These are phyloP conservation scores for Boletus austroedulis DNA, from an alignment of 1,284 basidiomycete species.

Conservation along the genomic window DNA sequence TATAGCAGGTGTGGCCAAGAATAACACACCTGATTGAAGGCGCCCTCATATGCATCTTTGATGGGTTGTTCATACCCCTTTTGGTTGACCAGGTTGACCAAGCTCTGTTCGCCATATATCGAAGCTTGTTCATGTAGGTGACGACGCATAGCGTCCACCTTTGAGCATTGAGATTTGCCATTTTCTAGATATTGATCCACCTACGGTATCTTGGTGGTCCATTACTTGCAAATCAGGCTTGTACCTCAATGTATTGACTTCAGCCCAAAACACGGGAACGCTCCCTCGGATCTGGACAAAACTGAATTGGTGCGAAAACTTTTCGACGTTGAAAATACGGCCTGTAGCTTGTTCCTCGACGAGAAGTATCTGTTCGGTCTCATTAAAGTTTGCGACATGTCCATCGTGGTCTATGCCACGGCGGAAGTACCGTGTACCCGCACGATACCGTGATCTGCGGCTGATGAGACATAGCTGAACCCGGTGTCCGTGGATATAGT, in stretches of 20 bases:
- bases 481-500: slow-evolving; percentile 75
- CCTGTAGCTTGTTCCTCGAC: slow-evolving; percentile 56
- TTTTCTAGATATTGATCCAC: slow-evolving; percentile 25
- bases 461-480: slow-evolving; percentile 89
- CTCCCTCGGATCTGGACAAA: slow-evolving; percentile 95
- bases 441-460: slow-evolving; percentile 88
- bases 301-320: slow-evolving; percentile 64
- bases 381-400: slow-evolving; percentile 89
- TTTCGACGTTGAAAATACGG: slow-evolving; percentile 46
- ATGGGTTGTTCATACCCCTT: slow-evolving; percentile 93
- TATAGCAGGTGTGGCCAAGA: neutral
- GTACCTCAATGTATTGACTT: slow-evolving; percentile 94
- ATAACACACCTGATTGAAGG: slow-evolving; percentile 56
- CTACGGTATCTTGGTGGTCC: slow-evolving; percentile 83
- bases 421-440: slow-evolving; percentile 96
- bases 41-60: slow-evolving; percentile 92
- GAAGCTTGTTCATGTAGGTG: slow-evolving; percentile 79
- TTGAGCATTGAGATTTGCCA: slow-evolving; percentile 6
- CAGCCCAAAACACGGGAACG: slow-evolving; percentile 95
- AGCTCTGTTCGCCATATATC: slow-evolving; percentile 76
- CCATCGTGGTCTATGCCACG: slow-evolving; percentile 87
- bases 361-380: slow-evolving; percentile 91
- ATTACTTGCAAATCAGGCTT: slow-evolving; percentile 97
- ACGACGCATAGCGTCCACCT: slow-evolving; percentile 69
- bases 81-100: slow-evolving; percentile 95